These are phyloP conservation scores for Rhodotorula sp. DNA, from an alignment of 1,284 basidiomycete species.

Conservation along the genomic window DNA sequence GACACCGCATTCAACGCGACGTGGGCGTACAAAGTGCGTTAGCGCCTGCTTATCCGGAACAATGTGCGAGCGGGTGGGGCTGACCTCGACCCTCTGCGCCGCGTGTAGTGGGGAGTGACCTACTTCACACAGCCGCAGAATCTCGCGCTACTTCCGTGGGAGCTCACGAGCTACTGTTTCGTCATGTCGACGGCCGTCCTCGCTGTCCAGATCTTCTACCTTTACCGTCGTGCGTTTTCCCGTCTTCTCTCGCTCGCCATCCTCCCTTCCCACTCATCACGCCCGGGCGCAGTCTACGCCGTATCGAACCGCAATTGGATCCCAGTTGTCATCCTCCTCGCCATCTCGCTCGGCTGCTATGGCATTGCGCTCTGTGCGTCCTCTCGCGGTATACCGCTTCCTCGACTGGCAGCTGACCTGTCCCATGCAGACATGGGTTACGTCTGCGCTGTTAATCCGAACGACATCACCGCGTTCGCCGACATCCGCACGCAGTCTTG, in stretches of 20 bases:
- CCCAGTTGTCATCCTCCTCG: background rate
- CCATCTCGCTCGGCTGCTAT: background rate
- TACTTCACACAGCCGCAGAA: background rate
- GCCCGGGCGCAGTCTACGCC: background rate
- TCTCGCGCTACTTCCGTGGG: background rate
- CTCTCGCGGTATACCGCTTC: background rate
- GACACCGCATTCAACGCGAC: background rate
- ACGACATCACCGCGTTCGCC: background rate
- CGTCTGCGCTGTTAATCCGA: background rate
- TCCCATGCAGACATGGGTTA: no score
- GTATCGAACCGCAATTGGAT: background rate
- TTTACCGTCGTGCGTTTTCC: background rate
- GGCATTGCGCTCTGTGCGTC: background rate
- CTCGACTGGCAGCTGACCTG: no score
- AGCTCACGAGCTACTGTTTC: background rate
- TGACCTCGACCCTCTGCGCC: background rate
- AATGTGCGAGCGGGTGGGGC: no score
- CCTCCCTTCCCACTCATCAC: background rate
- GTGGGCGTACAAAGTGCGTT: background rate
- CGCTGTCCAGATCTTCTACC: slow-evolving; percentile 1
- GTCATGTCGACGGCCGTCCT: background rate
- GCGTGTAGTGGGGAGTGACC: background rate
- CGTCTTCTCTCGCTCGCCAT: no score
- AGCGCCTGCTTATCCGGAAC: no score
- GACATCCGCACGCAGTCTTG: background rate